Evolutionary conservation across 164 flowering plant genomes (phyloP).

Genomic region (Tetracentron sinense): DNA sequence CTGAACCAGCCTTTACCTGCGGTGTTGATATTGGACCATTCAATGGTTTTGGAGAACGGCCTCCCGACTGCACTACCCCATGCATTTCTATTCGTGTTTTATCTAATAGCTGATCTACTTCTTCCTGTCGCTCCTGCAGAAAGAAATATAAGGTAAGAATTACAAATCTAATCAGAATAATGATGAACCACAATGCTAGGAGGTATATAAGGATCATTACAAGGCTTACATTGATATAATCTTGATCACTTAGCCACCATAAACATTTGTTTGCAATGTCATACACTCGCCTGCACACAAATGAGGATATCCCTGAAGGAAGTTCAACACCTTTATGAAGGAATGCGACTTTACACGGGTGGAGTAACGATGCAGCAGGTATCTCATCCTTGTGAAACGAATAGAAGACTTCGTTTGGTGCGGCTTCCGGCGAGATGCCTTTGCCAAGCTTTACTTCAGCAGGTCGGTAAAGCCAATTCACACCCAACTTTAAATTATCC

Average conservation of each 20-base stretch:
- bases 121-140: slow-evolving; percentile 83
- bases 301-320: slow-evolving; percentile 79
- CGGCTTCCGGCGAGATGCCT: slow-evolving; percentile 67
- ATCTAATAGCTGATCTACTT: slow-evolving; percentile 67
- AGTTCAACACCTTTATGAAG: slow-evolving; percentile 88
- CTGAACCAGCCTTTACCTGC: slow-evolving; percentile 68
- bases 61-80: slow-evolving; percentile 67
- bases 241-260: slow-evolving; percentile 95
- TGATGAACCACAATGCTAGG: neutral
- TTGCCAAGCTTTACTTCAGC: slow-evolving; percentile 79
- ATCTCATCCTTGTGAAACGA: slow-evolving; percentile 92
- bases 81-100: slow-evolving; percentile 84
- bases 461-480: slow-evolving; percentile 93
- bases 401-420: slow-evolving; percentile 90
- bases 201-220: neutral
- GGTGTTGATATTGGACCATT: slow-evolving; percentile 58
- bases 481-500: slow-evolving; percentile 43
- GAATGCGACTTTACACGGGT: slow-evolving; percentile 98
- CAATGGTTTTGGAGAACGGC: slow-evolving; percentile 80
- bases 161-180: neutral
- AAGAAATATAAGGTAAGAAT: neutral
- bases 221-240: slow-evolving; percentile 72
- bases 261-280: slow-evolving; percentile 73
- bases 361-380: slow-evolving; percentile 88
- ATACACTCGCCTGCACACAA: slow-evolving; percentile 88